Evolutionary conservation across 257 asterid species (phyloP).

Genomic region (Fraxinus pennsylvanica): DNA sequence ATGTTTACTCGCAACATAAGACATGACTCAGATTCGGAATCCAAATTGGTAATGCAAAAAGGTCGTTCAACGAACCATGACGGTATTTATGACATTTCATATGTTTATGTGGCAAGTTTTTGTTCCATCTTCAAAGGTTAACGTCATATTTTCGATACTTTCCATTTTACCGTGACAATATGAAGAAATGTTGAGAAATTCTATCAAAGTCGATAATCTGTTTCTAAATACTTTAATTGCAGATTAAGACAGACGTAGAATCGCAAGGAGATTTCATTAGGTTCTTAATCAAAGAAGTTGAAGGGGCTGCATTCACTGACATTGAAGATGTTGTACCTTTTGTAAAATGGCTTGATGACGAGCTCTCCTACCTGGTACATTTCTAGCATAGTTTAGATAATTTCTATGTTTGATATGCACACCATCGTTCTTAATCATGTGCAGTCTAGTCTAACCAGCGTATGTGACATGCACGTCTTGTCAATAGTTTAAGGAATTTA

Average conservation of each 20-base stretch:
- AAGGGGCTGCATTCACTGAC: conserved; percentile 68
- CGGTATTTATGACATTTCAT: conserved; percentile 31
- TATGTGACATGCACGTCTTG: no score
- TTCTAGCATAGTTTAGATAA: background rate
- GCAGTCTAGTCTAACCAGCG: no score
- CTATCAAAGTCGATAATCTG: conserved; percentile 7
- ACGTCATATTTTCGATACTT: no score
- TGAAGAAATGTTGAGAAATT: conserved; percentile 12
- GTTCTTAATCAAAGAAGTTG: conserved; percentile 72
- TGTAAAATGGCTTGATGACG: conserved; percentile 86
- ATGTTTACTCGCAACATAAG: conserved; percentile 37
- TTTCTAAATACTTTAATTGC: conserved; percentile 24
- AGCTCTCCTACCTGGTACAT: conserved; percentile 65
- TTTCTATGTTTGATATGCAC: no score
- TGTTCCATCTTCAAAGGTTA: background rate
- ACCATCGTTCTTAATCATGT: no score
- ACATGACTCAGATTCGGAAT: conserved; percentile 41
- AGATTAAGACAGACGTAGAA: conserved; percentile 83
- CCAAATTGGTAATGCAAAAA: conserved; percentile 35
- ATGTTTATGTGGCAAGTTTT: conserved; percentile 1
- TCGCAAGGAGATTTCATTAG: conserved; percentile 72
- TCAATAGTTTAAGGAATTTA: background rate
- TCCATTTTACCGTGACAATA: background rate
- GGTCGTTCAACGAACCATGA: conserved; percentile 32
- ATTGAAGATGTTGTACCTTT: conserved; percentile 80